Percentiles rank a stretch among this genome's conserved stretches.
Conservation (phyloP, 345 rosid species). For the Corchorus olitorius region DNA sequence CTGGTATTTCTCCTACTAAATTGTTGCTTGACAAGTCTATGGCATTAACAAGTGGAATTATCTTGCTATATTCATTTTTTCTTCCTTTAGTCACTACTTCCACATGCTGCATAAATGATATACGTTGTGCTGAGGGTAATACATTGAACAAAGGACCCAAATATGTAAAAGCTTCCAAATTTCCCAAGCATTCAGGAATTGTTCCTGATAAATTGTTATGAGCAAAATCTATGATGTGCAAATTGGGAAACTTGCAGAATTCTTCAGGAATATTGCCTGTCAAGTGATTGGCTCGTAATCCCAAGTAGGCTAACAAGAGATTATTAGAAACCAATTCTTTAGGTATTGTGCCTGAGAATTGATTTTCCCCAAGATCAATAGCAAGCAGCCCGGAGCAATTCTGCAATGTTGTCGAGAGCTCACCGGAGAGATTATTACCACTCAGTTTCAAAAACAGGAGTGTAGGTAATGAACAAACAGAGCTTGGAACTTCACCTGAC, state of each 20-base stretch:
- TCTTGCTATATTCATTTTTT: conserved; percentile 1
- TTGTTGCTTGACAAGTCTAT: conserved; percentile 33
- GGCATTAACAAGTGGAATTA: not conserved
- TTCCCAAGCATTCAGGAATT: conserved; percentile 19
- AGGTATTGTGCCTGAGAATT: conserved; percentile 23
- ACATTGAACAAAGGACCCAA: not conserved
- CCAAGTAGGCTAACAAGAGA: not conserved
- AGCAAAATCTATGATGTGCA: conserved; percentile 23
- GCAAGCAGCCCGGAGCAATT: not conserved
- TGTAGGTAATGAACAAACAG: conserved; percentile 15
- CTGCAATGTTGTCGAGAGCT: conserved; percentile 10
- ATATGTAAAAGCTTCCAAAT: conserved; percentile 4
- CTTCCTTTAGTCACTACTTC: conserved; percentile 2
- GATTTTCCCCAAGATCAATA: conserved; percentile 34
- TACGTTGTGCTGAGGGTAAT: not conserved
- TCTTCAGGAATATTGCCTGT: conserved; percentile 25
- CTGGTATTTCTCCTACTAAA: conserved; percentile 23
- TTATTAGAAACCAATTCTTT: not conserved
- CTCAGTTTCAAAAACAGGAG: not conserved
- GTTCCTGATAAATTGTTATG: conserved; percentile 19
- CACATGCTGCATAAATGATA: not conserved
- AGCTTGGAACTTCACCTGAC: conserved; percentile 23
- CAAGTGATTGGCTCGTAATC: conserved; percentile 24
- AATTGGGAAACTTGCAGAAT: conserved; percentile 21
- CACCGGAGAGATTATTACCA: conserved; percentile 23